Conservation (phyloP, 2,329 filamentous ascomycete species). For the Fusarium avenaceum region DNA sequence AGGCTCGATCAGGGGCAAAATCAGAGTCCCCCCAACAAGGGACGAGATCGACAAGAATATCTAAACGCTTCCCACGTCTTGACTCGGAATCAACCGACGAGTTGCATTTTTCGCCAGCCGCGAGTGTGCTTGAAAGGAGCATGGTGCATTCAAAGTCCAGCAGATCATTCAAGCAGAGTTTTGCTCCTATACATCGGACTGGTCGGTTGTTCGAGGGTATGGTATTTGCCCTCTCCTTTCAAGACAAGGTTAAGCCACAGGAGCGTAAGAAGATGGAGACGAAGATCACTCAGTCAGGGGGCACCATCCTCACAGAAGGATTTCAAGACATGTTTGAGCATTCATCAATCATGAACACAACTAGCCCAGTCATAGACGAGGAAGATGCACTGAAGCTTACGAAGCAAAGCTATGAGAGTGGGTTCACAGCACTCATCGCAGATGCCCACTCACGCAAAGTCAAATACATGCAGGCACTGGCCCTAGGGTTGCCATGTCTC, state of each 20-base stretch:
- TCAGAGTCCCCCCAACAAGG: constrained; percentile 50
- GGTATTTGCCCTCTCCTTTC: constrained; percentile 88
- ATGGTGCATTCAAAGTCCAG: constrained; percentile 49
- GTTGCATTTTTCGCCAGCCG: constrained; percentile 57
- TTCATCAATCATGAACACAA: constrained; percentile 53
- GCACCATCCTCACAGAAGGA: constrained; percentile 76
- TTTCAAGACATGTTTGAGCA: constrained; percentile 85
- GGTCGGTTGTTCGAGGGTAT: constrained; percentile 78
- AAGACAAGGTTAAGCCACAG: constrained; percentile 58
- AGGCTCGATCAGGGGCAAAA: constrained; percentile 30
- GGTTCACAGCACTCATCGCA: constrained; percentile 88
- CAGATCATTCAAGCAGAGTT: constrained; percentile 48
- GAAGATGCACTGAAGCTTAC: constrained; percentile 65
- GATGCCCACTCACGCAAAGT: constrained; percentile 87
- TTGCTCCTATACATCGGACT: constrained; percentile 46
- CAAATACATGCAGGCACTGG: constrained; percentile 96
- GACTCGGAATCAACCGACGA: constrained; percentile 65
- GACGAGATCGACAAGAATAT: constrained; percentile 39
- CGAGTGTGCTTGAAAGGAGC: constrained; percentile 56
- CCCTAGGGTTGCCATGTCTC: constrained; percentile 88
- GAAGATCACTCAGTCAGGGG: constrained; percentile 78
- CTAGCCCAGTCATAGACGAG: constrained; percentile 51
- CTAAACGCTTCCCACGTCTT: constrained; percentile 48
- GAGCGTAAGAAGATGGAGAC: constrained; percentile 65
- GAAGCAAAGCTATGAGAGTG: constrained; percentile 64